These are phyloP conservation scores for Suillus clintonianus DNA, from an alignment of 768 basidiomycete species.

Conservation along the genomic window DNA sequence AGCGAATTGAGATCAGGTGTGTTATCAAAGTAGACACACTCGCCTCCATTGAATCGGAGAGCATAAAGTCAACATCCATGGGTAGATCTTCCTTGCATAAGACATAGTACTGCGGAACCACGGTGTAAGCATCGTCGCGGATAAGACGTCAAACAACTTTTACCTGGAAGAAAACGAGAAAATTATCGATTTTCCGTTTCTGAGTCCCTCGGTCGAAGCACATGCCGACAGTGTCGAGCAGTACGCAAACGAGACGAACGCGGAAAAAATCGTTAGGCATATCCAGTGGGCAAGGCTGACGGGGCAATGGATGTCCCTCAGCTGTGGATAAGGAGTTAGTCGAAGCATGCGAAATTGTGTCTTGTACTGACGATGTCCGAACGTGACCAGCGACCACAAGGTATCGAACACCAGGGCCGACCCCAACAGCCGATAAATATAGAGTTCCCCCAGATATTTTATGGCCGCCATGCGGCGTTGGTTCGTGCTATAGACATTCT, in stretches of 20 bases:
- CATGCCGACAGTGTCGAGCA: slow-evolving; percentile 95
- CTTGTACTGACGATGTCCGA: slow-evolving; percentile 85
- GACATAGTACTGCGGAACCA: slow-evolving; percentile 65
- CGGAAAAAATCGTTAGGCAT: slow-evolving; percentile 98
- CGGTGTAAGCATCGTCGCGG: slow-evolving; percentile 6
- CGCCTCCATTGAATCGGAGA: slow-evolving; percentile 92
- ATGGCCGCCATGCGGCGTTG: slow-evolving; percentile 89
- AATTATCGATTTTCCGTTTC: slow-evolving; percentile 91
- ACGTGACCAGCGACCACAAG: slow-evolving; percentile 91
- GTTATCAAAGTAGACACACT: slow-evolving; percentile 11
- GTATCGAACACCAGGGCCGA: slow-evolving; percentile 91
- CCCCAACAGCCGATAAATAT: slow-evolving; percentile 91
- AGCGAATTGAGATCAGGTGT: slow-evolving; percentile 4
- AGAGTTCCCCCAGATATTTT: slow-evolving; percentile 95
- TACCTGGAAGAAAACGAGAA: slow-evolving; percentile 93
- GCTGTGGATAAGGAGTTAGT: slow-evolving; percentile 47
- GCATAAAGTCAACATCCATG: slow-evolving; percentile 98
- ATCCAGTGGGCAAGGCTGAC: slow-evolving; percentile 74
- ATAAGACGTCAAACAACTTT: slow-evolving; percentile 3
- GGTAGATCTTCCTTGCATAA: slow-evolving; percentile 88
- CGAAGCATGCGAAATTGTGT: background rate
- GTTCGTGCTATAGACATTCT: slow-evolving; percentile 93
- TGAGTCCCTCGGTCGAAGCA: slow-evolving; percentile 95
- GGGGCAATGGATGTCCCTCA: slow-evolving; percentile 85
- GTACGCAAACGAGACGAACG: slow-evolving; percentile 83